Evolutionary conservation across 352 stramenopile species (phyloP).

Genomic region (Phytophthora pinifolia): DNA sequence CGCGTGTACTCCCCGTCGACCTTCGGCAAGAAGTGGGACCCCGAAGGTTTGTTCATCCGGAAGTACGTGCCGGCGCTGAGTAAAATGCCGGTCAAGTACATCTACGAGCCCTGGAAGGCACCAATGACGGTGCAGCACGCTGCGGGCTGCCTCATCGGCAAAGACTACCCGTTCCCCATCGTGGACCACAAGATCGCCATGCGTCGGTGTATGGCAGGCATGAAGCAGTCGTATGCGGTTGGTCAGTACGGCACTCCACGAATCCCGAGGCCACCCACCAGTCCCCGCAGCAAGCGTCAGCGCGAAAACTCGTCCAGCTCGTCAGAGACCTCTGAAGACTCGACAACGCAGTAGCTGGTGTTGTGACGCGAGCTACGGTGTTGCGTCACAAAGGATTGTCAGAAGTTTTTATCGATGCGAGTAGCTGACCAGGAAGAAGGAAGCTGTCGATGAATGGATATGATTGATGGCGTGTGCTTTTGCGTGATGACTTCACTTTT

Average conservation of each 20-base stretch:
- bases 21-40: constrained; percentile 97
- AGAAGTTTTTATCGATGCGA: constrained; percentile 22
- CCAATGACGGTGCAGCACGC: constrained; percentile 85
- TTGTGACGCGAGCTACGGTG: neutral
- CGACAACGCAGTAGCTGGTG: constrained; percentile 9
- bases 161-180: constrained; percentile 95
- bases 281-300: constrained; percentile 31
- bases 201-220: constrained; percentile 90
- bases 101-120: constrained; percentile 98
- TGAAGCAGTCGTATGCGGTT: constrained; percentile 89
- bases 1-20: constrained; percentile 94
- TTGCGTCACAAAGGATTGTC: constrained; percentile 6
- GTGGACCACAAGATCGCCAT: constrained; percentile 92
- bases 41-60: constrained; percentile 89
- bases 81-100: constrained; percentile 95
- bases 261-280: constrained; percentile 13
- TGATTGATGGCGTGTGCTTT: constrained; percentile 18
- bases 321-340: constrained; percentile 38
- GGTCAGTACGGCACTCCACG: constrained; percentile 33
- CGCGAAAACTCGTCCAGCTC: constrained; percentile 37
- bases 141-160: constrained; percentile 85
- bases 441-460: neutral
- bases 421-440: constrained; percentile 5
- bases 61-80: constrained; percentile 92
- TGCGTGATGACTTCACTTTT: neutral